Evolutionary conservation across 2,329 filamentous ascomycete genomes (phyloP).

Genomic region (Zalaria sp.): DNA sequence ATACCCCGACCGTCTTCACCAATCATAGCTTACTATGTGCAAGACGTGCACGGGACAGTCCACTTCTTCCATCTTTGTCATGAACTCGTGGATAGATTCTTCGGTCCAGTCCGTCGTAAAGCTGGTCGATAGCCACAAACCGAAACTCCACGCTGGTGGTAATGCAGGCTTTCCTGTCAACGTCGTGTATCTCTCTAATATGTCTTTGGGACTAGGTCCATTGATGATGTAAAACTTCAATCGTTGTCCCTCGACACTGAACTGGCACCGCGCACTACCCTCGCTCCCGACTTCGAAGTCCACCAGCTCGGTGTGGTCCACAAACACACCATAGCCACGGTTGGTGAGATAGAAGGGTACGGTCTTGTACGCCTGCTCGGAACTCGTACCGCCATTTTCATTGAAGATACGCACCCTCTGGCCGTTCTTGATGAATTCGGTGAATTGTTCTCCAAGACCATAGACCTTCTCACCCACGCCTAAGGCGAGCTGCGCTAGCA

Average conservation of each 20-base stretch:
- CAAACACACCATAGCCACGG: conserved; percentile 63
- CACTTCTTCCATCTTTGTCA: conserved; percentile 53
- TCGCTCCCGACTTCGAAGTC: conserved; percentile 64
- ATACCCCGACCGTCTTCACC: no score
- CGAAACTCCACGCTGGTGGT: conserved; percentile 61
- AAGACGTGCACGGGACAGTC: conserved; percentile 57
- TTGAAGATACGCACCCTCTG: conserved; percentile 54
- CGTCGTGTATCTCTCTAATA: conserved; percentile 52
- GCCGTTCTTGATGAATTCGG: conserved; percentile 62
- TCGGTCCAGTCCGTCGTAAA: conserved; percentile 65
- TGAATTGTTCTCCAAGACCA: conserved; percentile 63
- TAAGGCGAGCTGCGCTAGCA: conserved; percentile 31
- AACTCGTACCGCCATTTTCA: conserved; percentile 48
- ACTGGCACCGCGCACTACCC: conserved; percentile 55
- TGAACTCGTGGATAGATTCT: conserved; percentile 50
- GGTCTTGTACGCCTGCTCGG: conserved; percentile 61
- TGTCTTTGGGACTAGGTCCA: conserved; percentile 56
- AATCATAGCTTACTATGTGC: conserved; percentile 35
- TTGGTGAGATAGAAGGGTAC: conserved; percentile 56
- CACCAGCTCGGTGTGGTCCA: conserved; percentile 55
- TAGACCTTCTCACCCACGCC: conserved; percentile 51
- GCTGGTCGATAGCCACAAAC: conserved; percentile 59
- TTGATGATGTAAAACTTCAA: conserved; percentile 64
- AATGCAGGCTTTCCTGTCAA: conserved; percentile 52
- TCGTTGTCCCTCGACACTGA: conserved; percentile 52